Evolutionary conservation across 2,329 filamentous ascomycete genomes (phyloP).

Genomic region (Claviceps arundinis): DNA sequence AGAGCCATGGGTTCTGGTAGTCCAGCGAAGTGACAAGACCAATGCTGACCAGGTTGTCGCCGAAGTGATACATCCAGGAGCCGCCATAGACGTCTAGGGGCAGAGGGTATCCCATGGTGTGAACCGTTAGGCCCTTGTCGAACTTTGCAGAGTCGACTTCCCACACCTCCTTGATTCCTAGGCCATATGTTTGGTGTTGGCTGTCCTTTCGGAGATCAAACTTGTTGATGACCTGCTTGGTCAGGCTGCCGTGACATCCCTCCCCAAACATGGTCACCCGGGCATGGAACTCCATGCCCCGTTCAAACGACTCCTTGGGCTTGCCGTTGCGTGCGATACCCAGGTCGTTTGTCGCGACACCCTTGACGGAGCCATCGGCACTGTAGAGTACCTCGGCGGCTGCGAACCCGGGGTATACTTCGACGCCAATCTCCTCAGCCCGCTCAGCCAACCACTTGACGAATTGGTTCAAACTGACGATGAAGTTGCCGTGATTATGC

Average conservation of each 20-base stretch:
- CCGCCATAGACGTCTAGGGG: constrained; percentile 85
- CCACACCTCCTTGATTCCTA: constrained; percentile 96
- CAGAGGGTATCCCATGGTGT: constrained; percentile 88
- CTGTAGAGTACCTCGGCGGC: constrained; percentile 86
- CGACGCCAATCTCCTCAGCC: constrained; percentile 91
- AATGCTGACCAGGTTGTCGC: constrained; percentile 86
- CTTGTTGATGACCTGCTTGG: constrained; percentile 89
- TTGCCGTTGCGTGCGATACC: constrained; percentile 71
- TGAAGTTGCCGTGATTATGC: constrained; percentile 97
- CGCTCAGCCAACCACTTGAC: constrained; percentile 91
- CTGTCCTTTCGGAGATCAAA: constrained; percentile 81
- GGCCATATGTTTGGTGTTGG: constrained; percentile 86
- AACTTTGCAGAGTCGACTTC: constrained; percentile 91
- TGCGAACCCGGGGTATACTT: constrained; percentile 92
- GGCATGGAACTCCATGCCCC: constrained; percentile 97
- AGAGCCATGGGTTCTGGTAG: constrained; percentile 93
- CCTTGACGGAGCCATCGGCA: constrained; percentile 74
- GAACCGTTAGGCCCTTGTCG: constrained; percentile 68
- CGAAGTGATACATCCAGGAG: constrained; percentile 99
- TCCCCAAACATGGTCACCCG: constrained; percentile 83
- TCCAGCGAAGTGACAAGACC: constrained; percentile 88
- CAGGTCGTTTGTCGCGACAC: constrained; percentile 91
- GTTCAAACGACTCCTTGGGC: constrained; percentile 81
- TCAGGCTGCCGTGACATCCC: constrained; percentile 89
- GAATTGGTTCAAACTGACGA: constrained; percentile 88